These are phyloP conservation scores for Penicillium dipodomyicola DNA, from an alignment of 495 filamentous ascomycete species.

Conservation along the genomic window DNA sequence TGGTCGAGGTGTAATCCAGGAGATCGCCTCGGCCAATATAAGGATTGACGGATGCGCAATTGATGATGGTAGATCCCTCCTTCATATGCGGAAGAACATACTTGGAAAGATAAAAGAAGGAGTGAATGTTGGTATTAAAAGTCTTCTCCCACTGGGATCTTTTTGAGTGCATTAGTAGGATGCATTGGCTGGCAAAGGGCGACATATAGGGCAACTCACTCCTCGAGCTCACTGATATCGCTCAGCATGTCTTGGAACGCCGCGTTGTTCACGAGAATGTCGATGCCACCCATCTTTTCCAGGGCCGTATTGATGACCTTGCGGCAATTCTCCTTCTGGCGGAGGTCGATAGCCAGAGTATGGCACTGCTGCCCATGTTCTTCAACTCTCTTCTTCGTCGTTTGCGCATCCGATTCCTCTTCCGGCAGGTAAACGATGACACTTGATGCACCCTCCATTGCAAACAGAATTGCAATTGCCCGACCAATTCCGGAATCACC, in stretches of 20 bases:
- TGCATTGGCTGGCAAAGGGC: not conserved
- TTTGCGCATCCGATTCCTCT: conserved; percentile 74
- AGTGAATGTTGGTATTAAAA: conserved; percentile 75
- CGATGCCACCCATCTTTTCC: conserved; percentile 61
- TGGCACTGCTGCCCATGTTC: conserved; percentile 62
- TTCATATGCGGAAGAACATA: conserved; percentile 75
- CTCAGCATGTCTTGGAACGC: conserved; percentile 71
- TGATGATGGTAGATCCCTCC: conserved; percentile 76
- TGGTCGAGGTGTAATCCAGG: conserved; percentile 81
- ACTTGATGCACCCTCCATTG: conserved; percentile 78
- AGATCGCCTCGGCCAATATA: conserved; percentile 81
- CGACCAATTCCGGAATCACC: conserved; percentile 86
- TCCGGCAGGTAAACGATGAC: conserved; percentile 72
- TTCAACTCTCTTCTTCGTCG: conserved; percentile 71
- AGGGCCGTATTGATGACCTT: conserved; percentile 65
- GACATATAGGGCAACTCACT: conserved; percentile 46
- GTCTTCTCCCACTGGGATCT: conserved; percentile 65
- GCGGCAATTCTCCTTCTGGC: conserved; percentile 63
- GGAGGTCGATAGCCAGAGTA: conserved; percentile 61
- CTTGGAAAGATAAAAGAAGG: conserved; percentile 74
- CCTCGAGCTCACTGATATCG: conserved; percentile 68
- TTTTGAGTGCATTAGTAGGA: not conserved
- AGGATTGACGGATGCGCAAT: conserved; percentile 77
- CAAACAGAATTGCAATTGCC: conserved; percentile 73
- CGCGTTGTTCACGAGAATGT: conserved; percentile 81